Percentiles rank a stretch among this genome's conserved stretches.
Conservation (phyloP, 2,329 filamentous ascomycete species). For the Scedosporium apiospermum region DNA sequence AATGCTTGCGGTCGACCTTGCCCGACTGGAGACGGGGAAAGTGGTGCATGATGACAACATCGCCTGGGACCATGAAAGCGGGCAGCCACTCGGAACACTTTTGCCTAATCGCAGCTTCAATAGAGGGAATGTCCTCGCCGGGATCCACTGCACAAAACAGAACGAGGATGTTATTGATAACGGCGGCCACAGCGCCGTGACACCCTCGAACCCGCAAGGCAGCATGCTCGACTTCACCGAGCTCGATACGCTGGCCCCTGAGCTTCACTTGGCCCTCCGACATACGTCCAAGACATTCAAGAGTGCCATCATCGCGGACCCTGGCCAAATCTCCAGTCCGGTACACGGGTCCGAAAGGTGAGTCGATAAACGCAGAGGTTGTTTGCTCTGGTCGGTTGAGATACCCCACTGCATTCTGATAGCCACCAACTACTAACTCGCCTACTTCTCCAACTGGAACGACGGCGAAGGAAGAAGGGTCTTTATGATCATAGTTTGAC, state of each 20-base stretch:
- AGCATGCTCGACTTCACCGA: conserved; percentile 69
- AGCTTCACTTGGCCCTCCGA: conserved; percentile 77
- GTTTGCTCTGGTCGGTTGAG: conserved; percentile 75
- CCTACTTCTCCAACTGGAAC: conserved; percentile 59
- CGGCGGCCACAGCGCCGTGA: conserved; percentile 55
- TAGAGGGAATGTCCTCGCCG: conserved; percentile 14
- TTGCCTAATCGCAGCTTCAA: conserved; percentile 35
- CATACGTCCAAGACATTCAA: conserved; percentile 80
- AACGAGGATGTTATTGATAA: conserved; percentile 61
- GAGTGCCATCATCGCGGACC: conserved; percentile 53
- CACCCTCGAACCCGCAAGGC: conserved; percentile 52
- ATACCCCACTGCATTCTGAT: conserved; percentile 72
- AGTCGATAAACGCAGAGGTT: conserved; percentile 57
- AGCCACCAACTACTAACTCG: conserved; percentile 73
- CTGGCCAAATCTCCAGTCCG: conserved; percentile 77
- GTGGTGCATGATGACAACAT: conserved; percentile 52
- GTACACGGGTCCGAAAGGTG: conserved; percentile 63
- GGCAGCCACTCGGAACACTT: conserved; percentile 70
- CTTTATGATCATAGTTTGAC: conserved; percentile 23
- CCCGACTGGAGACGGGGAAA: conserved; percentile 75
- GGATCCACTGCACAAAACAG: conserved; percentile 57
- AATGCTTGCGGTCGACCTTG: conserved; percentile 63
- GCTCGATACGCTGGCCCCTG: conserved; percentile 71
- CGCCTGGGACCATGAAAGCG: conserved; percentile 71
- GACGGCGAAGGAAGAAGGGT: conserved; percentile 32